A percentile compares a stretch with the other conserved stretches of the same genome.
phyloP scores from a whole-genome alignment of 495 filamentous ascomycete genomes.

The Viridothelium virens region DNA sequence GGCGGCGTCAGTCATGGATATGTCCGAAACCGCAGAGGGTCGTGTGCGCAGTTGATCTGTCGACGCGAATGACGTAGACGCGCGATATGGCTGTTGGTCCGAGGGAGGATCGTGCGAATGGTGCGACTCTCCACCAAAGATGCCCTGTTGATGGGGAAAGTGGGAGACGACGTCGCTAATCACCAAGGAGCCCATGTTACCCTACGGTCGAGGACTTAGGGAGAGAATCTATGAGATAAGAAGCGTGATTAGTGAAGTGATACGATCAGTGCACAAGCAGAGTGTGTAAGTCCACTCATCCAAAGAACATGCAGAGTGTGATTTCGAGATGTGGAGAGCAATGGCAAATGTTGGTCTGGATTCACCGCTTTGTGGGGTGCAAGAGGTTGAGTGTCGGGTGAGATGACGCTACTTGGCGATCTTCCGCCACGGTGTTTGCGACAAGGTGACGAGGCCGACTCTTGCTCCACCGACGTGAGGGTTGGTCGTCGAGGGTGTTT shows the following conservation, averaged over 20 bases:
- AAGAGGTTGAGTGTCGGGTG: not conserved
- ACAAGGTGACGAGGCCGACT: not conserved
- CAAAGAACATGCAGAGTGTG: not conserved
- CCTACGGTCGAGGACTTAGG: constrained; percentile 15
- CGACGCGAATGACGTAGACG: constrained; percentile 14
- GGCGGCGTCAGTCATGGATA: constrained; percentile 21
- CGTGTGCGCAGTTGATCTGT: constrained; percentile 15
- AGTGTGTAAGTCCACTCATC: not conserved
- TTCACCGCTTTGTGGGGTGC: constrained; percentile 4
- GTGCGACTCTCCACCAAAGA: constrained; percentile 10
- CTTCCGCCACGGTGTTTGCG: constrained; percentile 5
- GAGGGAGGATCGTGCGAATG: constrained; percentile 18
- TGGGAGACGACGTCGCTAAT: constrained; percentile 44
- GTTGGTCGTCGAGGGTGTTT: not conserved
- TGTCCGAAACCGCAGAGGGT: constrained; percentile 19
- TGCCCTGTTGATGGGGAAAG: constrained; percentile 23
- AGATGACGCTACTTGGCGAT: constrained; percentile 11
- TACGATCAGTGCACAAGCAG: not conserved
- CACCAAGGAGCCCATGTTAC: constrained; percentile 43
- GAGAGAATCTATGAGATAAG: constrained; percentile 8
- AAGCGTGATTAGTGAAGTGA: constrained; percentile 8
- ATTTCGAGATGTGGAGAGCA: not conserved
- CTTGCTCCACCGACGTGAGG: too few species aligned
- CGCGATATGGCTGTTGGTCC: constrained; percentile 17
- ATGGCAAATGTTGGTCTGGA: not conserved